Evolutionary conservation across 2,329 filamentous ascomycete species (phyloP).

Genomic region (Colletotrichum endophyticum): DNA sequence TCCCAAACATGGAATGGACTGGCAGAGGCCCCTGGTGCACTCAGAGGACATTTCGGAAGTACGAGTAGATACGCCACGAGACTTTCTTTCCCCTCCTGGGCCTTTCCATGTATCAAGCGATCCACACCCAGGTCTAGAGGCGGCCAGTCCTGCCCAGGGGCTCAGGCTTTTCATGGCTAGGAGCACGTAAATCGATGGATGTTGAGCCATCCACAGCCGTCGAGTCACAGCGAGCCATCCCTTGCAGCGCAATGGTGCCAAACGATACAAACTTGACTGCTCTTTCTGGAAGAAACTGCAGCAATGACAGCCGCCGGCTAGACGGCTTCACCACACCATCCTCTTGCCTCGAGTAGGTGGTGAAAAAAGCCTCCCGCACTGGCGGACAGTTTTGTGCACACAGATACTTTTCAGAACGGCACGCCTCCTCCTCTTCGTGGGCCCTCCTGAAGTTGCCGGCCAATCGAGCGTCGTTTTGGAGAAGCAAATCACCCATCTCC

Average conservation of each 20-base stretch:
- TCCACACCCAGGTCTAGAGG: neutral
- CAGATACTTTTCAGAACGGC: neutral
- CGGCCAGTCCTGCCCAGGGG: neutral
- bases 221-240: neutral
- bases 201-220: neutral
- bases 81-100: neutral
- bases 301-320: neutral
- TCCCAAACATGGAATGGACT: conserved; percentile 2
- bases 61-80: neutral
- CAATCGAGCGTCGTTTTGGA: neutral
- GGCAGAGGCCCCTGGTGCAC: neutral
- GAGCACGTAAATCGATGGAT: neutral
- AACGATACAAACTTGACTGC: neutral
- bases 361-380: neutral
- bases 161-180: neutral
- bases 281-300: neutral
- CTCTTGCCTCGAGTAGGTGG: neutral
- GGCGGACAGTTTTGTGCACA: neutral
- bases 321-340: neutral
- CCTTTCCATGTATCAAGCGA: neutral
- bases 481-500: neutral
- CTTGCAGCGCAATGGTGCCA: neutral
- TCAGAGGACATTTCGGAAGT: neutral
- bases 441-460: neutral
- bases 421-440: neutral